Evolutionary conservation across 2,329 filamentous ascomycete genomes (phyloP).

Genomic region (Claviceps sp.): DNA sequence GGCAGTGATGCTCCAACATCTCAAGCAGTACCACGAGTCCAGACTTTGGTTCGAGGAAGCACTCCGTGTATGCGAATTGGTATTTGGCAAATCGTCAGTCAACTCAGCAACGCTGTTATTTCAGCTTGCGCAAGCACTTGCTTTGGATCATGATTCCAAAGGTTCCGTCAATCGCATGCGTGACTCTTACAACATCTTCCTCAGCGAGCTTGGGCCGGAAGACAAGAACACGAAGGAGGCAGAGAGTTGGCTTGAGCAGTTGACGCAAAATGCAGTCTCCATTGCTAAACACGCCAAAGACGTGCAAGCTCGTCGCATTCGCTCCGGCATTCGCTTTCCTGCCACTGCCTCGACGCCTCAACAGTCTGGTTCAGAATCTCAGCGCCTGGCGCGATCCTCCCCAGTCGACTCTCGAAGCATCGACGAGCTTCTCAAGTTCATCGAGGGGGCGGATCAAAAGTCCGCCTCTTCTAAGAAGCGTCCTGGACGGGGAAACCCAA

Average conservation of each 20-base stretch:
- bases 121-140: slow-evolving; percentile 90
- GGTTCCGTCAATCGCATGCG: slow-evolving; percentile 86
- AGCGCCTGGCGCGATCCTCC: slow-evolving; percentile 15
- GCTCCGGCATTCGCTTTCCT: slow-evolving; percentile 56
- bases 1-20: slow-evolving; percentile 92
- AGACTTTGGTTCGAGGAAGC: slow-evolving; percentile 95
- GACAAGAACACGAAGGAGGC: slow-evolving; percentile 98
- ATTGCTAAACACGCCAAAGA: slow-evolving; percentile 92
- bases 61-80: slow-evolving; percentile 72
- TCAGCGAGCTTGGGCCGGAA: slow-evolving; percentile 68
- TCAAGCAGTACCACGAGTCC: slow-evolving; percentile 91
- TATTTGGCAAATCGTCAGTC: slow-evolving; percentile 81
- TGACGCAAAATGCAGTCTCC: slow-evolving; percentile 88
- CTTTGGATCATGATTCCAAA: slow-evolving; percentile 91
- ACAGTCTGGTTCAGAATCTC: slow-evolving; percentile 18
- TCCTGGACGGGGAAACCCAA: slow-evolving; percentile 39
- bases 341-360: slow-evolving; percentile 15
- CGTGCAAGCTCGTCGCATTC: slow-evolving; percentile 59
- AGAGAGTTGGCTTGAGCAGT: slow-evolving; percentile 88
- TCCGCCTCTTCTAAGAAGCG: slow-evolving; percentile 43
- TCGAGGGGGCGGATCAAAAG: slow-evolving; percentile 59
- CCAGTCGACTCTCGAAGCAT: slow-evolving; percentile 68
- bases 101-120: slow-evolving; percentile 92
- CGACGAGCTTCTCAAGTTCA: slow-evolving; percentile 87
- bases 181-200: slow-evolving; percentile 93